phyloP scores from a whole-genome alignment of 2,329 filamentous ascomycete species.

The Diaporthe destruens region DNA sequence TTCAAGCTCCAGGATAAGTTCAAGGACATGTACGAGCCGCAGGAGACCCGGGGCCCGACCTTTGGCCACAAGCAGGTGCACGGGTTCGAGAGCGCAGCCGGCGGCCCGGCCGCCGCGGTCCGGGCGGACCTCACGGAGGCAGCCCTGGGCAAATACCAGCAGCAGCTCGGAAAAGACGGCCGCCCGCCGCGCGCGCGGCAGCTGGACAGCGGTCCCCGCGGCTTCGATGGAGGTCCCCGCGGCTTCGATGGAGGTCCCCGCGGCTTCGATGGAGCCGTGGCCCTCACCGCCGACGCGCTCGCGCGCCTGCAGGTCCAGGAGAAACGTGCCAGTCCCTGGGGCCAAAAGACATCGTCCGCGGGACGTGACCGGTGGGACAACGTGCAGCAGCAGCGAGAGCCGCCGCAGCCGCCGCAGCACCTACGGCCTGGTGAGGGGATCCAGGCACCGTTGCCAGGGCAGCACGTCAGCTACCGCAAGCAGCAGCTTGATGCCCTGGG shows the following conservation, averaged over 20 bases:
- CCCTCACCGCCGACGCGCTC: slow-evolving; percentile 26
- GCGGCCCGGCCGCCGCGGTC: neutral
- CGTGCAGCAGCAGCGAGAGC: neutral
- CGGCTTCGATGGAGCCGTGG: too few relatives aligned
- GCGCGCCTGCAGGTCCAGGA: slow-evolving; percentile 16
- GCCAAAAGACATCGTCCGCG: neutral
- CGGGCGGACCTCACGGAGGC: slow-evolving; percentile 16
- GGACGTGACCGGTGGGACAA: neutral
- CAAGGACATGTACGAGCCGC: slow-evolving; percentile 45
- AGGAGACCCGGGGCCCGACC: slow-evolving; percentile 32
- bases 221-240: too few relatives aligned
- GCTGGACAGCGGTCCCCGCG: too few relatives aligned
- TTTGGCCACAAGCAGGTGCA: slow-evolving; percentile 33
- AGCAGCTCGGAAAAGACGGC: neutral
- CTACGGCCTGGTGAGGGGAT: neutral
- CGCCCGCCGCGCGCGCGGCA: too few relatives aligned
- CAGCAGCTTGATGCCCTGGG: neutral
- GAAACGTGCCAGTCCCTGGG: neutral
- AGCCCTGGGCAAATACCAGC: slow-evolving; percentile 4
- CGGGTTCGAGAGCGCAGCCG: neutral
- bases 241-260: too few relatives aligned
- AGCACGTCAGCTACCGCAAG: neutral
- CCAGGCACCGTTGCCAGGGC: neutral
- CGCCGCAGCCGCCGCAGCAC: neutral
- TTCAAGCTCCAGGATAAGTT: slow-evolving; percentile 47